A percentile compares a stretch with the other conserved stretches of the same genome.
phyloP scores from a whole-genome alignment of 148 eudicot species.

The Nepenthes mirabilis region DNA sequence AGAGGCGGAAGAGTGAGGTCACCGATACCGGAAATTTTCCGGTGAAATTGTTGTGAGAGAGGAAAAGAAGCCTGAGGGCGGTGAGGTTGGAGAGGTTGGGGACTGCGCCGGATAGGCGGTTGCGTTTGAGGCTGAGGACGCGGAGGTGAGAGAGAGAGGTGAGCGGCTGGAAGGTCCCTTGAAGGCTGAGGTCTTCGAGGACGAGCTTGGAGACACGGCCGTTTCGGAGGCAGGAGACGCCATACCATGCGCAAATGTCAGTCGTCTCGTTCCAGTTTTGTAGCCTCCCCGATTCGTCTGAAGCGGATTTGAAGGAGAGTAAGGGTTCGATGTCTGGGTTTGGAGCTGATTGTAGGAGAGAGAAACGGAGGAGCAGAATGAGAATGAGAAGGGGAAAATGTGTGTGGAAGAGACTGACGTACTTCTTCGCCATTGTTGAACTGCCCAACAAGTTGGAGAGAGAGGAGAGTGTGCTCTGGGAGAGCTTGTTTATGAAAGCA shows the following conservation, averaged over 20 bases:
- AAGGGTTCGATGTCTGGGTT: constrained; percentile 37
- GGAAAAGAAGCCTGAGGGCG: constrained; percentile 39
- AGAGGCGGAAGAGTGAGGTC: constrained; percentile 26
- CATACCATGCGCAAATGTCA: constrained; percentile 31
- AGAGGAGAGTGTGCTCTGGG: background rate
- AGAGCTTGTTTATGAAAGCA: background rate
- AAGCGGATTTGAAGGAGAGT: constrained; percentile 39
- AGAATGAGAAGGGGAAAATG: constrained; percentile 7
- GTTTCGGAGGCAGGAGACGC: constrained; percentile 37
- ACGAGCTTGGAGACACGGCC: constrained; percentile 48
- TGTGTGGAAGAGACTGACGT: background rate
- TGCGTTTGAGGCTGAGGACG: constrained; percentile 46
- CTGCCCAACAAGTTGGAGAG: background rate
- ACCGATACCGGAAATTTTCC: constrained; percentile 33
- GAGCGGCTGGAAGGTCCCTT: constrained; percentile 24
- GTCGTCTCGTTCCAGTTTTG: constrained; percentile 31
- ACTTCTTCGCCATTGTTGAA: background rate
- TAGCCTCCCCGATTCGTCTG: constrained; percentile 26
- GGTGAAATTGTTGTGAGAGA: constrained; percentile 45
- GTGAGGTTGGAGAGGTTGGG: constrained; percentile 49
- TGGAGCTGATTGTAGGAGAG: constrained; percentile 3
- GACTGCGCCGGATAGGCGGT: constrained; percentile 37
- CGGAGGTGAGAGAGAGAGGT: constrained; percentile 43
- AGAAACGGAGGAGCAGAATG: constrained; percentile 11
- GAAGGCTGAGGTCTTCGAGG: constrained; percentile 43